These are phyloP conservation scores for Lathyrus tuberosus DNA, from an alignment of 306 rosid genomes.

Conservation along the genomic window DNA sequence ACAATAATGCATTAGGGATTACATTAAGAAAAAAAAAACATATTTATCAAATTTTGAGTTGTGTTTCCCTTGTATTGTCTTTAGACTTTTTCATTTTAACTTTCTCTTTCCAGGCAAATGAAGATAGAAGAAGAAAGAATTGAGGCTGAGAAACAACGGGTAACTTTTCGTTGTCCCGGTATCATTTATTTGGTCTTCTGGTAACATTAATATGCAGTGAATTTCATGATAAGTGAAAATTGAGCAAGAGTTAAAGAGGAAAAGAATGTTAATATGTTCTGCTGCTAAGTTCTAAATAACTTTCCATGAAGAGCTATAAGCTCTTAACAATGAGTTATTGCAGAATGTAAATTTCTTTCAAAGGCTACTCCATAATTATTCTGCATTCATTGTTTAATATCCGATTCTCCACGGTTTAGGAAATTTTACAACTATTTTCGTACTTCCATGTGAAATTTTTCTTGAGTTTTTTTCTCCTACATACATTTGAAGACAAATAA, in stretches of 20 bases:
- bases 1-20: constrained; percentile 2
- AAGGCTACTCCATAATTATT: neutral
- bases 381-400: constrained; percentile 7
- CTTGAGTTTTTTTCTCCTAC: constrained; percentile 7
- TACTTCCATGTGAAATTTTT: neutral
- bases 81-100: constrained; percentile 37
- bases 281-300: constrained; percentile 14
- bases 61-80: constrained; percentile 23
- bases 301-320: constrained; percentile 22
- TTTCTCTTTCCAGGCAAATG: constrained; percentile 71
- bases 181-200: constrained; percentile 17
- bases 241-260: constrained; percentile 13
- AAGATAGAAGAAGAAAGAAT: constrained; percentile 89
- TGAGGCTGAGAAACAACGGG: constrained; percentile 93
- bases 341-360: constrained; percentile 23
- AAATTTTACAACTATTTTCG: neutral
- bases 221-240: constrained; percentile 23
- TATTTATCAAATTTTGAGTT: neutral
- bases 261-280: constrained; percentile 14
- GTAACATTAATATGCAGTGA: neutral
- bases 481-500: neutral
- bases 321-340: constrained; percentile 5
- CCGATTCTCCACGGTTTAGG: neutral
- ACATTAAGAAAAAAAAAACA: neutral
- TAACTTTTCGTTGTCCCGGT: constrained; percentile 41